Evolutionary conservation across 202 grass and related monocot genomes (phyloP).

Genomic region (Panicum virgatum): DNA sequence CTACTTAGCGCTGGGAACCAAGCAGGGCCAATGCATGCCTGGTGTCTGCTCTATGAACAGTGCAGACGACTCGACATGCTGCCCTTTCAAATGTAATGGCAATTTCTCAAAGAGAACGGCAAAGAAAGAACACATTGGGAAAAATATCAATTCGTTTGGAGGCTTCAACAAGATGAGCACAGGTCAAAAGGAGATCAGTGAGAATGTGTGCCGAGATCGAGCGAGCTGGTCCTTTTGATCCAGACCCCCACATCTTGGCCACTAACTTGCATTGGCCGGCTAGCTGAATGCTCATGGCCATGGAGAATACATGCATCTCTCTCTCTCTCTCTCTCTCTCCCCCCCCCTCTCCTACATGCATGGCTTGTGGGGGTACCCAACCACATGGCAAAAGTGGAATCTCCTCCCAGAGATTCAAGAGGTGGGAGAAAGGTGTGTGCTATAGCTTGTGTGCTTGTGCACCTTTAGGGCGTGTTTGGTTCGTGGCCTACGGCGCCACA

Average conservation of each 20-base stretch:
- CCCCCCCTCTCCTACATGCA: neutral
- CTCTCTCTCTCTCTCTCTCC: neutral
- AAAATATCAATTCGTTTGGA: neutral
- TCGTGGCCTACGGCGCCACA: too few relatives aligned
- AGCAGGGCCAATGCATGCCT: too few relatives aligned
- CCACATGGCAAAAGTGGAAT: slow-evolving; percentile 37
- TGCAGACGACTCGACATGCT: neutral
- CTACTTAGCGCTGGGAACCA: too few relatives aligned
- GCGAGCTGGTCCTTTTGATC: slow-evolving; percentile 25
- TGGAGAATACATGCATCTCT: neutral
- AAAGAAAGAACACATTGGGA: neutral
- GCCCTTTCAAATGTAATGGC: neutral
- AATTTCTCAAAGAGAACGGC: neutral
- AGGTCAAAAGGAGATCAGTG: neutral
- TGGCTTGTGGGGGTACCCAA: slow-evolving; percentile 8
- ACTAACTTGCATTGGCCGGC: slow-evolving; percentile 13
- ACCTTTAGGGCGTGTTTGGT: too few relatives aligned
- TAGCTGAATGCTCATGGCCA: slow-evolving; percentile 6
- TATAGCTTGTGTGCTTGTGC: neutral
- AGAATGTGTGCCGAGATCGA: neutral
- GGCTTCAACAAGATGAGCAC: neutral
- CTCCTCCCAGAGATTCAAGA: slow-evolving; percentile 42
- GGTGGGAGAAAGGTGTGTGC: neutral
- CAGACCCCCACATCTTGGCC: neutral
- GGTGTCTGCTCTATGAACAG: neutral